These are phyloP conservation scores for Pinus taeda DNA, from an alignment of 75 land plant species.

Conservation along the genomic window DNA sequence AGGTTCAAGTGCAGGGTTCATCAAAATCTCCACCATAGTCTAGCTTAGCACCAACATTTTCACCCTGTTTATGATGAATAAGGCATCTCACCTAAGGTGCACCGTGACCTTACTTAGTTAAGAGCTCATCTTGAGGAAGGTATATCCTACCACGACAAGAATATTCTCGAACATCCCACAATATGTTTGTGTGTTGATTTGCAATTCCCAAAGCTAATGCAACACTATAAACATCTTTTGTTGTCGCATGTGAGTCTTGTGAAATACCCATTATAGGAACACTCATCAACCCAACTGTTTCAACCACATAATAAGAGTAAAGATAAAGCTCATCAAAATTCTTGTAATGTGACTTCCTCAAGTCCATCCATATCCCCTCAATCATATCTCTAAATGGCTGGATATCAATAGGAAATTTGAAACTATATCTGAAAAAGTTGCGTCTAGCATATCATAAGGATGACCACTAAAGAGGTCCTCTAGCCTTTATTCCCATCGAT, in stretches of 20 bases:
- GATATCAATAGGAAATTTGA: constrained; percentile 76
- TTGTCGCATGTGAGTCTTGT: constrained; percentile 40
- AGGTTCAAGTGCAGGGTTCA: too few relatives aligned
- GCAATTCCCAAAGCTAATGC: constrained; percentile 72
- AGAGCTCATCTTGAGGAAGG: too few relatives aligned
- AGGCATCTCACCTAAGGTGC: too few relatives aligned
- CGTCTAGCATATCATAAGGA: constrained; percentile 91
- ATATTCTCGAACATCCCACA: constrained; percentile 68
- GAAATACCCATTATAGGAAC: constrained; percentile 76
- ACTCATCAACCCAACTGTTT: constrained; percentile 80
- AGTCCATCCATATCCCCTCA: constrained; percentile 70
- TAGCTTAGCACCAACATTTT: too few relatives aligned
- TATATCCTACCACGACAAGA: too few relatives aligned
- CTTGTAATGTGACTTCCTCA: constrained; percentile 62
- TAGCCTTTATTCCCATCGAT: constrained; percentile 87
- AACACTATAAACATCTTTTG: constrained; percentile 50
- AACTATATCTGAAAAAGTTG: constrained; percentile 78
- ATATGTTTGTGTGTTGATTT: constrained; percentile 72
- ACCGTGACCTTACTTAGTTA: too few relatives aligned
- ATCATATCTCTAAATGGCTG: constrained; percentile 86
- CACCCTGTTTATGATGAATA: too few relatives aligned
- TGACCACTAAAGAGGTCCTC: constrained; percentile 73
- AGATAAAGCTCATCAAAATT: constrained; percentile 75
- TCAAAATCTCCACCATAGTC: too few relatives aligned
- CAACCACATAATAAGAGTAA: constrained; percentile 81